Base-by-base conservation (phyloP, 1,284 basidiomycete genomes). In the Naganishia cerealis region DNA sequence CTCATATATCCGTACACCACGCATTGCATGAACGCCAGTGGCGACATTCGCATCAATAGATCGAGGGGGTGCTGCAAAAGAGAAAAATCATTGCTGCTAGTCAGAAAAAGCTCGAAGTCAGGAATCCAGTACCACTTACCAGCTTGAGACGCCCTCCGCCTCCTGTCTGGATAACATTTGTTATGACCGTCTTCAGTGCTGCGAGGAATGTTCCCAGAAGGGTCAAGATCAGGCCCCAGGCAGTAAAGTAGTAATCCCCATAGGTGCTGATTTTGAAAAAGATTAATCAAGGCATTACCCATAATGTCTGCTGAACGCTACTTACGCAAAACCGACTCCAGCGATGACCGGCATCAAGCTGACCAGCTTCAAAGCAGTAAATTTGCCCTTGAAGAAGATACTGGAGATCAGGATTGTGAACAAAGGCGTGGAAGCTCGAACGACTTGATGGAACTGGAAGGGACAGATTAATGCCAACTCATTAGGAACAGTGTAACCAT, bases 281-380 rank as follows among this genome's bases (percentile, higher is more conserved):
- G 46, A 33, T 65, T 57, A 62, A 62, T 55, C 16, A 52, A 13
- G 33, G 15, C 39, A 40, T 42, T 4, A 46, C 18, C 18, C 8
- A 55, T n/a, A n/a, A n/a, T 3, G 16, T 1, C 39, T 33, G 9
- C 8, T 18, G 21, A 13, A 13, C 43, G 16, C 26, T 39, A 88
- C 91, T 78, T 81, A 93, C 90, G 94, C 92, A 68, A 99, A 87
- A 33, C 89, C 92, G 40, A 98, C 93, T 29, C 94, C 95, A 8
- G 86, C 85, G 55, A 97, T 87, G 54, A 98, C 93, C 13, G 94
- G 93, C 24, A 92, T 76, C 55, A 99, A 85, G 3, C 92, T 87
- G 38, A 90, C 77, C 29, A 90, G 79, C 81, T 89, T 92, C 55
- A 81, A 80, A 15, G 69, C 38, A 65, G 75, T 79, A 66, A 79